Evolutionary conservation across 1,284 basidiomycete genomes (phyloP), one percentile per base, ranked within the genome.

Genomic region (Malassezia furfur): DNA sequence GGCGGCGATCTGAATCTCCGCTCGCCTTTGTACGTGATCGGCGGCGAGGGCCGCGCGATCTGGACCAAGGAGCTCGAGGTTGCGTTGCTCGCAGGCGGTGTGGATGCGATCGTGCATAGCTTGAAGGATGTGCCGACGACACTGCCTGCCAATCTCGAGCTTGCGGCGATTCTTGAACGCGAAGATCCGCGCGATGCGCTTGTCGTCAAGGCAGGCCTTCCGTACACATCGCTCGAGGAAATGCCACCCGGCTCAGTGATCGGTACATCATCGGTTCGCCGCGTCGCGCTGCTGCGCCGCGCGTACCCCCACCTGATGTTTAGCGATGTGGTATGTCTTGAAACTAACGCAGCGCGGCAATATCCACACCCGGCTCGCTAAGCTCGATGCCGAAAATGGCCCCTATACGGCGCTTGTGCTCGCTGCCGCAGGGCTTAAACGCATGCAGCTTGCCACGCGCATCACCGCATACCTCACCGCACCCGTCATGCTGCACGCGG

Each of bases 61-160:
- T 96, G 91, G 91, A 96, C 91, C 30, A 87, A 88, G 72, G 91
- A 96, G 72, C 83, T 96, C 57, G 91, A 96, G 75, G 85, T 86
- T 19, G 84, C 86, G 22, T 79, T 96, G 50, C 79, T 82, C 41
- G 80, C 83, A 38, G 79, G 81, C 17, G 78, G 80, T 11, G 87
- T 94, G 50, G 94, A 98, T 75, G 84, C 96, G 79, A 84, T 99
- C 66, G 85, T 98, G 19, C 94, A 98, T 77, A 85, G 83, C 52
- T 79, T 90, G 66, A 99, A 99, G 77, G 94, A 98, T 75, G 83
- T 96, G 19, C 93, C 93, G 10, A 98, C 93, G 2, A 79, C 79
- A 3, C 77, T 96, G 28, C 90, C 90, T 0, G 81, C 83, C 0
- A 88, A 88, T 1, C 91, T 88, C 73, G 82, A 85, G 70, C 81